phyloP scores from a whole-genome alignment of 2,329 filamentous ascomycete genomes.

The Corinectria fuckeliana region DNA sequence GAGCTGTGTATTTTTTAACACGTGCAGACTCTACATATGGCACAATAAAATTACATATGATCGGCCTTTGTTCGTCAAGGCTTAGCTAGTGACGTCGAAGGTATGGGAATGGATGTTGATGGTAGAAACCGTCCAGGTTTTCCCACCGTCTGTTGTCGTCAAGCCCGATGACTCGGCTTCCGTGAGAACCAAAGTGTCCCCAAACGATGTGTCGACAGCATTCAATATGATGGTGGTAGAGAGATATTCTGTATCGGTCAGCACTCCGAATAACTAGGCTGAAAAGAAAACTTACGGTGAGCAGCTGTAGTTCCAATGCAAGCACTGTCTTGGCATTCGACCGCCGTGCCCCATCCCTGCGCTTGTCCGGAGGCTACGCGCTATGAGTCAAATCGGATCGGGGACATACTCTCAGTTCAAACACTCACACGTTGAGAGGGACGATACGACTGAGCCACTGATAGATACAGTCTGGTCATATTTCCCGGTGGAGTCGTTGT shows the following conservation, averaged over 20 bases:
- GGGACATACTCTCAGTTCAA: no score
- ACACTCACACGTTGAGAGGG: constrained; percentile 17
- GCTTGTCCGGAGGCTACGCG: constrained; percentile 19
- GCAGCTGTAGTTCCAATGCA: constrained; percentile 17
- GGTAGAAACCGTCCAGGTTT: constrained; percentile 19
- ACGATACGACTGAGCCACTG: constrained; percentile 11
- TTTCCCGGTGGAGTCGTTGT: constrained; percentile 23
- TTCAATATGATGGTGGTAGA: constrained; percentile 20
- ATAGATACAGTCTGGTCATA: constrained; percentile 24
- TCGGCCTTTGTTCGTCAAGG: no score
- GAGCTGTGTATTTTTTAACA: no score
- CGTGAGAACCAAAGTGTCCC: constrained; percentile 14
- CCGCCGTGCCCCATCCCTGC: constrained; percentile 26
- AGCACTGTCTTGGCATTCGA: constrained; percentile 28
- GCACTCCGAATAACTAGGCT: not conserved
- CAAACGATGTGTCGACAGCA: constrained; percentile 13
- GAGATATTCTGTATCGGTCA: constrained; percentile 16
- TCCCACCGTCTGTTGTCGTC: constrained; percentile 21
- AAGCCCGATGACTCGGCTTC: constrained; percentile 22
- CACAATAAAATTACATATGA: no score
- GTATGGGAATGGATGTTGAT: constrained; percentile 26
- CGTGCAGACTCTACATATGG: no score
- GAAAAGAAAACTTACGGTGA: constrained; percentile 7
- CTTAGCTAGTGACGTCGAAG: constrained; percentile 15
- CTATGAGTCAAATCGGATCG: not conserved